Evolutionary conservation across 108 stramenopile species (phyloP).

Genomic region (Stephanodiscus minutulus): DNA sequence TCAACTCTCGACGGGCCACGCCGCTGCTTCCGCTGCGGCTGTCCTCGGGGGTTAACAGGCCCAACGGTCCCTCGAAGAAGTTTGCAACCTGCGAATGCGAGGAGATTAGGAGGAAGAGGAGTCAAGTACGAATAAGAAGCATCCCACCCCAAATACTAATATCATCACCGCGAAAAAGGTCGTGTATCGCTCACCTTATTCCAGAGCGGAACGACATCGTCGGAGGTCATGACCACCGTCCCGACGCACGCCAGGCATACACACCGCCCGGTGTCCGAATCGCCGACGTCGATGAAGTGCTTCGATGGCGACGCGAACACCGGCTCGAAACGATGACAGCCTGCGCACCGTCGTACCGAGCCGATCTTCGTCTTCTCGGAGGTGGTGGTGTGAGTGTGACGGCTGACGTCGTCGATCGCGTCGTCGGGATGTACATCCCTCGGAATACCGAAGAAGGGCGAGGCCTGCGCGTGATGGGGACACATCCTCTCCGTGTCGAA

Average conservation of each 20-base stretch:
- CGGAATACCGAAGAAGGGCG: not conserved
- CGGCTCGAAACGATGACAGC: slow-evolving; percentile 76
- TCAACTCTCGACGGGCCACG: slow-evolving; percentile 33
- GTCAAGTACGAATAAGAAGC: too few species aligned
- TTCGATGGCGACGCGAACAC: slow-evolving; percentile 25
- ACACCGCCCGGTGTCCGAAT: slow-evolving; percentile 55
- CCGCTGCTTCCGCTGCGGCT: slow-evolving; percentile 13
- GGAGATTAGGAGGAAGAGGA: too few species aligned
- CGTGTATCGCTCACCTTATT: slow-evolving; percentile 4
- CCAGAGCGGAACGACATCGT: slow-evolving; percentile 66
- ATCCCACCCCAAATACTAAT: too few species aligned
- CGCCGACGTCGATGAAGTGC: slow-evolving; percentile 66
- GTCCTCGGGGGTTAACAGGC: slow-evolving; percentile 51
- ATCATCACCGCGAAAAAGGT: too few species aligned
- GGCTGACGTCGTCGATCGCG: not conserved
- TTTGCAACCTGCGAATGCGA: slow-evolving; percentile 34
- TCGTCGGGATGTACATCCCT: not conserved
- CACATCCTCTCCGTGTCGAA: slow-evolving; percentile 69
- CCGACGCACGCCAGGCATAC: slow-evolving; percentile 72
- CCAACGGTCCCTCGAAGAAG: slow-evolving; percentile 65
- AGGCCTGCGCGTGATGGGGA: slow-evolving; percentile 43
- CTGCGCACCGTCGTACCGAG: slow-evolving; percentile 58
- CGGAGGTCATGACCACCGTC: slow-evolving; percentile 59
- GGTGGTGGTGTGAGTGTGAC: not conserved
- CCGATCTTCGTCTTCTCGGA: slow-evolving; percentile 9